Conservation (phyloP, 257 asterid genomes). For the Galeopsis tetrahit region DNA sequence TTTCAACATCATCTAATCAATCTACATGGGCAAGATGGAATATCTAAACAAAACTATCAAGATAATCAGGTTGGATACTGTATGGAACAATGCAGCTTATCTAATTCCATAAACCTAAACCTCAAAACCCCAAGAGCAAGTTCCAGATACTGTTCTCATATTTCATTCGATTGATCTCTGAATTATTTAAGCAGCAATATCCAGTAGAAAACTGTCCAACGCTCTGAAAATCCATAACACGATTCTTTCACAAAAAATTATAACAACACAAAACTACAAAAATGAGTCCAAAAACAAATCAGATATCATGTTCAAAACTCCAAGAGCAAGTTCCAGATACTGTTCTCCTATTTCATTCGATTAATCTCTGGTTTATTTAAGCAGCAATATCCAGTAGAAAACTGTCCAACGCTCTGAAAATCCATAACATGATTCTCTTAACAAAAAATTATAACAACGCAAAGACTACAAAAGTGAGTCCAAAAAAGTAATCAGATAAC, state of each 20-base stretch:
- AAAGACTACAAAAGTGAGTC: not conserved
- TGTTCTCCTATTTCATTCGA: not conserved
- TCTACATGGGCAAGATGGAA: not conserved
- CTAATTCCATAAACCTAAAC: slow-evolving; percentile 1
- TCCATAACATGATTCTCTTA: not conserved
- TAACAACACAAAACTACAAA: too few species aligned
- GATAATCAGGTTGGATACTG: not conserved
- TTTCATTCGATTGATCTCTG: not conserved
- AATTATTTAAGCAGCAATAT: not conserved
- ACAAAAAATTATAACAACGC: not conserved
- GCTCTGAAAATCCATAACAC: not conserved
- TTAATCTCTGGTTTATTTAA: not conserved
- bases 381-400: slow-evolving; percentile 7
- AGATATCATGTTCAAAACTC: not conserved
- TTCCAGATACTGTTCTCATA: slow-evolving; percentile 5
- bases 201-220: not conserved
- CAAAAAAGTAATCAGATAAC: not conserved
- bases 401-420: not conserved
- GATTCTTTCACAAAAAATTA: not conserved
- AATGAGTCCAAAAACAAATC: too few species aligned
- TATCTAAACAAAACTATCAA: not conserved
- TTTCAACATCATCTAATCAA: not conserved
- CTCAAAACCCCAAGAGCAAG: not conserved
- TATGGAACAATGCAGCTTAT: not conserved
- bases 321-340: slow-evolving; percentile 1